phyloP scores from a whole-genome alignment of 768 basidiomycete genomes.

The Pulveroboletus ravenelii region DNA sequence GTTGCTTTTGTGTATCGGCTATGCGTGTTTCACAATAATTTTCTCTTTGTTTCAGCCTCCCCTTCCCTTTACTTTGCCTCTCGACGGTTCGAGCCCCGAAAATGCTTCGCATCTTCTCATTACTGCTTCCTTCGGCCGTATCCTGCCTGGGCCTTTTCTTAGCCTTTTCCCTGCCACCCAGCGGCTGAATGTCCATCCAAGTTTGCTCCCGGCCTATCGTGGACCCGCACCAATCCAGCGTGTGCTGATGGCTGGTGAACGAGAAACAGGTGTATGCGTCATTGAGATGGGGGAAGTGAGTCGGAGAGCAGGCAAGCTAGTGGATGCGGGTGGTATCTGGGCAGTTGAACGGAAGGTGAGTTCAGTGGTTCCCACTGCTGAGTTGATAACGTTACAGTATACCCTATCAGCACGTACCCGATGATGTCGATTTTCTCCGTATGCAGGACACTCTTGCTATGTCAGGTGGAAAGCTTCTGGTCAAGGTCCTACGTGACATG shows the following conservation, averaged over 20 bases:
- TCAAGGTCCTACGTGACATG: conserved; percentile 64
- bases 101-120: conserved; percentile 56
- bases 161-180: conserved; percentile 52
- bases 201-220: conserved; percentile 80
- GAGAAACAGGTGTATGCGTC: conserved; percentile 74
- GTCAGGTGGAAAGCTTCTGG: conserved; percentile 66
- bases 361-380: neutral
- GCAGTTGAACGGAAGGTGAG: conserved; percentile 48
- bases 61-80: conserved; percentile 29
- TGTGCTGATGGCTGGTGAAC: conserved; percentile 62
- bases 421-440: conserved; percentile 45
- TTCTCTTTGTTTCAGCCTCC: conserved; percentile 39
- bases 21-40: neutral
- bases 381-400: neutral
- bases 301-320: conserved; percentile 46
- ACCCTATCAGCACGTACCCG: conserved; percentile 45
- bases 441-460: conserved; percentile 58
- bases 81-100: conserved; percentile 10
- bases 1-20: neutral
- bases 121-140: conserved; percentile 89
- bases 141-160: conserved; percentile 62
- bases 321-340: conserved; percentile 78
- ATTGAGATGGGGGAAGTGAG: conserved; percentile 63
- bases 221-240: conserved; percentile 91
- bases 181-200: conserved; percentile 86